Percentiles rank a stretch among this genome's conserved stretches.
These are phyloP conservation scores for Yamadazyma endophytica DNA, from an alignment of 805 yeast genomes.

Conservation along the genomic window DNA sequence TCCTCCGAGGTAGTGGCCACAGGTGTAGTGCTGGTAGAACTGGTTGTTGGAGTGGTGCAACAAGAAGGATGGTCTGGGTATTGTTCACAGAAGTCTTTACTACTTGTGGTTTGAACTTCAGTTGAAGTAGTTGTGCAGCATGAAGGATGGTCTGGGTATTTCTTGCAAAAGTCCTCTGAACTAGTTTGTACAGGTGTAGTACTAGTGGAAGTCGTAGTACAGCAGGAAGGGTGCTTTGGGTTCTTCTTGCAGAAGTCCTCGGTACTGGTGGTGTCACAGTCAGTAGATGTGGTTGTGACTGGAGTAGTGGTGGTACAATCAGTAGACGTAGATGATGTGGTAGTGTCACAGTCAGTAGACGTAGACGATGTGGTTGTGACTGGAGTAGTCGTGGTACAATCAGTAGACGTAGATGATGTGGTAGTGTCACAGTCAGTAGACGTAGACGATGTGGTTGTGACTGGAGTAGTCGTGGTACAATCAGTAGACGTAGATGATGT, in stretches of 20 bases:
- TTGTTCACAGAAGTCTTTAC: neutral
- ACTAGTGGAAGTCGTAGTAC: neutral
- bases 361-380: too few species aligned
- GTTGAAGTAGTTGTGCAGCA: slow-evolving; percentile 2
- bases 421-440: too few species aligned
- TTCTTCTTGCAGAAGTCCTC: neutral
- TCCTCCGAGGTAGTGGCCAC: neutral
- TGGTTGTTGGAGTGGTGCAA: slow-evolving; percentile 3
- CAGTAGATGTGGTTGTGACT: neutral
- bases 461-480: too few species aligned
- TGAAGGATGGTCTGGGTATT: neutral
- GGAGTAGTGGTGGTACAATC: slow-evolving; percentile 1
- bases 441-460: too few species aligned
- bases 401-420: too few species aligned
- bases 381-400: too few species aligned
- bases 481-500: too few species aligned
- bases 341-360: neutral
- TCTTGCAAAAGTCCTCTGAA: neutral
- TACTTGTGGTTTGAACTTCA: neutral
- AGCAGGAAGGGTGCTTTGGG: neutral
- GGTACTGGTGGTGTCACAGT: slow-evolving; percentile 1
- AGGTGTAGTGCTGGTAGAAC: slow-evolving; percentile 1
- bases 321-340: slow-evolving; percentile 1
- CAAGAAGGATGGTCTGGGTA: too few species aligned
- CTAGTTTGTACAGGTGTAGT: neutral